Evolutionary conservation across 2,329 filamentous ascomycete species (phyloP).

Genomic region (Colletotrichum sojae): DNA sequence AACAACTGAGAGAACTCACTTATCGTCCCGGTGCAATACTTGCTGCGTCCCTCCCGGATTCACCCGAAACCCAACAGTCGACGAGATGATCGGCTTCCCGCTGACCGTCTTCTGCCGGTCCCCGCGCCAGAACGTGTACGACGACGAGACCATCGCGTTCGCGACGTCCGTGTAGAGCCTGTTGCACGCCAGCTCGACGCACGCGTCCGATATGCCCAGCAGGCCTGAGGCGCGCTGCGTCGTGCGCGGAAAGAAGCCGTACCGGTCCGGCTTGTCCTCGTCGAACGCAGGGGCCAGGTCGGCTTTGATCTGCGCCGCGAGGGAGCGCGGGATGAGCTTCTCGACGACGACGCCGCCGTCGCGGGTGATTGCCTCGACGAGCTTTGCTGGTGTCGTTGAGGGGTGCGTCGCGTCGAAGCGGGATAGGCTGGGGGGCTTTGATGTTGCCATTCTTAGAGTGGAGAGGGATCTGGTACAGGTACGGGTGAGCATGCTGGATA

Average conservation of each 20-base stretch:
- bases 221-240: conserved; percentile 57
- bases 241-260: conserved; percentile 56
- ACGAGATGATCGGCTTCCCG: conserved; percentile 54
- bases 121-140: conserved; percentile 54
- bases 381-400: conserved; percentile 40
- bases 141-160: conserved; percentile 52
- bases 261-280: conserved; percentile 51
- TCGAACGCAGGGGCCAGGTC: conserved; percentile 56
- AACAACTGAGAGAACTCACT: conserved; percentile 9
- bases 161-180: conserved; percentile 52
- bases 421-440: not conserved
- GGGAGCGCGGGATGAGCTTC: conserved; percentile 49
- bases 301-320: conserved; percentile 52
- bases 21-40: conserved; percentile 54
- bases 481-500: too few species aligned
- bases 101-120: conserved; percentile 49
- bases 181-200: conserved; percentile 54
- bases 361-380: conserved; percentile 45
- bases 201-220: conserved; percentile 53
- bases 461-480: too few species aligned
- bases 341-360: conserved; percentile 56
- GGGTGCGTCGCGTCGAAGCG: conserved; percentile 43
- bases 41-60: conserved; percentile 57
- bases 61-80: conserved; percentile 55
- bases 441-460: not conserved